Conservation (phyloP, 2,329 filamentous ascomycete species). For the Sclerotiophoma versabilis region DNA sequence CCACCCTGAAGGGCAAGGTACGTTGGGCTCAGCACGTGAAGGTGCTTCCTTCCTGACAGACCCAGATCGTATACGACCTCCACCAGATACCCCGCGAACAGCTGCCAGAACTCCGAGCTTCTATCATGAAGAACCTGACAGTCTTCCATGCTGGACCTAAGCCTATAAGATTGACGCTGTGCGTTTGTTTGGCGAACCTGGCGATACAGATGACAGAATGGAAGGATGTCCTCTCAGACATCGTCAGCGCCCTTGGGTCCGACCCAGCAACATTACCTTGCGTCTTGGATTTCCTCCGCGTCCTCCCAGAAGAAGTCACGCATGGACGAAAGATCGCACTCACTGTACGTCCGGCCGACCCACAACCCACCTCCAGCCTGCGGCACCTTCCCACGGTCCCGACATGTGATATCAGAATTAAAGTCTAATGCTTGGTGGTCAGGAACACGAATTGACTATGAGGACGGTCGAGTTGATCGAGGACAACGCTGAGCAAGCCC, state of each 20-base stretch:
- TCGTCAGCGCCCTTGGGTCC: conserved; percentile 79
- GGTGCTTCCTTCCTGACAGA: conserved; percentile 25
- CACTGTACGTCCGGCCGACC: conserved; percentile 82
- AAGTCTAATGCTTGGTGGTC: conserved; percentile 51
- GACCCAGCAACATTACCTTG: conserved; percentile 81
- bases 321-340: conserved; percentile 99
- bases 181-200: conserved; percentile 90
- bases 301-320: conserved; percentile 97
- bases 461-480: conserved; percentile 89
- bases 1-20: conserved; percentile 98
- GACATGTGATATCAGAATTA: conserved; percentile 48
- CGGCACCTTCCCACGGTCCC: conserved; percentile 46
- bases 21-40: conserved; percentile 23
- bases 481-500: conserved; percentile 87
- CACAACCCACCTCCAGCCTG: conserved; percentile 46
- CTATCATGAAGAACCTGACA: conserved; percentile 81
- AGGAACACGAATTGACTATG: conserved; percentile 92
- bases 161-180: conserved; percentile 81
- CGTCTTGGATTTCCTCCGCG: conserved; percentile 93
- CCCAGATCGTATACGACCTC: conserved; percentile 93
- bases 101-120: conserved; percentile 78
- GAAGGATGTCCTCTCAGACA: conserved; percentile 87
- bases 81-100: conserved; percentile 82
- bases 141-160: conserved; percentile 83
- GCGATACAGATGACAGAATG: conserved; percentile 96